Evolutionary conservation across 148 eudicot genomes (phyloP), one percentile per base, ranked within the genome.

Genomic region (Silene latifolia): DNA sequence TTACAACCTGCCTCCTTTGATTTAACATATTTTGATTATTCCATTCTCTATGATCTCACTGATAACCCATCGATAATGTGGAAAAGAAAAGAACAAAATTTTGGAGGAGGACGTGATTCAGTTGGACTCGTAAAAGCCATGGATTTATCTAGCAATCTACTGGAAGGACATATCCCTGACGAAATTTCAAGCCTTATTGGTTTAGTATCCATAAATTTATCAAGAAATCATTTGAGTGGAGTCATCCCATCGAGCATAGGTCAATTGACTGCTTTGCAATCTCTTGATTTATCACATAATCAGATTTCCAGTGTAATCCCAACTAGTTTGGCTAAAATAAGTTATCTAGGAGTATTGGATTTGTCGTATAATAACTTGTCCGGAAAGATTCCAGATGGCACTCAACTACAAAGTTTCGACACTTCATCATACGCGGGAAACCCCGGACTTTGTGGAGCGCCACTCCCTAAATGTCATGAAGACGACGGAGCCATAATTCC

Each of bases 61-160:
- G 73, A 70, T 17, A 20, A 19, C 39, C 25, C 66, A 35, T n/a
- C 10, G 20, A 18, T 72, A 3, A 58, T 42, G 67, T 72, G 75
- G 75, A 72, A 72, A 72, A 6, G 75, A 58, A 35, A 58, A 59
- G 75, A 60, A 27, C 29, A 27, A 27, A 27, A 27, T 27, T 27
- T 27, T 27, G 1, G 3, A 27, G 29, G 29, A 27, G 29, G n/a
- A n/a, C n/a, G 3, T 27, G 1, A 27, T 27, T 27, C 29, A 27
- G 1, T 72, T 1, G 32, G 51, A 39, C 51, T 8, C 13, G 29
- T 58, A 11, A 72, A 47, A 68, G 8, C 47, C 47, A 65, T 65
- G 8, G 69, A 35, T 63, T 3, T 63, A 24, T 63, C 67, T 9
- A 12, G 10, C 23, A 63, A 63, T 63, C 1, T 19, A 17, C 10